Evolutionary conservation across 768 basidiomycete species (phyloP), one percentile per base, ranked within the genome.

Genomic region (Podaxis carcinomalis): DNA sequence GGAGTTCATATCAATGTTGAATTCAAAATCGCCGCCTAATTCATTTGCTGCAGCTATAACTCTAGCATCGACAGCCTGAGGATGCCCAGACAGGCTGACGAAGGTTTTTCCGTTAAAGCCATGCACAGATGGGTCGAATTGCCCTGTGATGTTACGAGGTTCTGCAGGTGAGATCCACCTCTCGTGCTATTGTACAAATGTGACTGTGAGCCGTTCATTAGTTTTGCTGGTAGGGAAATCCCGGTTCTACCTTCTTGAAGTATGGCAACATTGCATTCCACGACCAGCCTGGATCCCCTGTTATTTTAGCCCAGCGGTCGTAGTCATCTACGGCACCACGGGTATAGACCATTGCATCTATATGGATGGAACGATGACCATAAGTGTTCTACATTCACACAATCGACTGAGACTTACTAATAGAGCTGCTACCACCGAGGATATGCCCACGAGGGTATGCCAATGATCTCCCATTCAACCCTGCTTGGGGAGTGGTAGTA

Each of bases 101-200:
- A 61, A 62, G 37, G 68, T 68, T 6, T 69, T 66, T 11, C 80
- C 79, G 10, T 66, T 57, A 16, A 67, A 68, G 10, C 76, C 71
- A 63, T 80, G 79, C 9, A 77, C 62, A 0, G 65, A 25, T 0
- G 80, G 77, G 57, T 76, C 65, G 56, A 70, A 76, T 62, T 80
- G 69, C 5, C 74, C 73, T 3, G 67, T 66, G 37, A 68, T 76
- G 61, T 78, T 68, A 59, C 78, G 78, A 16, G 68, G 57, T 56
- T 79, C 78, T 3, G 71, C 70, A 1, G 80, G 77, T 10, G 69
- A 63, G 1, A 64, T 65, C 63, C 69, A 75, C 46, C 65, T 69
- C 64, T 81, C 79, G 63, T 72, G 72, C 78, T 80, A 46, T 36
- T 42, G 47, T 19, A 40, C 7, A 4, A 7, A 19, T n/a, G 3